Percentiles rank a stretch among this genome's conserved stretches.
phyloP scores from a whole-genome alignment of 352 stramenopile species.

The Globisporangium paddicum region DNA sequence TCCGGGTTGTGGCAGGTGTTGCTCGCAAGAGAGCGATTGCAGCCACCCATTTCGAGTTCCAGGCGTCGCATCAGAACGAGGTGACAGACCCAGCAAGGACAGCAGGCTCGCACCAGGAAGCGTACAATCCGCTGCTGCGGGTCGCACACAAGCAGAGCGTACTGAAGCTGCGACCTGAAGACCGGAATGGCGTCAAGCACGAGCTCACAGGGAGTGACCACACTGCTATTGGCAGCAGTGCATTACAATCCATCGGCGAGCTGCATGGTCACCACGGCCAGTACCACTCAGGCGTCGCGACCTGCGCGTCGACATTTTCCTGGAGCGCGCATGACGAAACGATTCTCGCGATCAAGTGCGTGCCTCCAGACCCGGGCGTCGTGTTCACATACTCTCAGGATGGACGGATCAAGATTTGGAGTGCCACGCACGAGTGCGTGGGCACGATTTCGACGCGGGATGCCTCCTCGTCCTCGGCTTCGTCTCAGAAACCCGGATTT shows the following conservation, averaged over 20 bases:
- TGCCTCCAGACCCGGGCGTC: conserved; percentile 29
- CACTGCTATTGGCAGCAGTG: background rate
- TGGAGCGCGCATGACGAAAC: conserved; percentile 40
- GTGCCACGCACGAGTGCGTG: conserved; percentile 27
- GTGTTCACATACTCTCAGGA: conserved; percentile 49
- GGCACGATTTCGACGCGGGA: conserved; percentile 42
- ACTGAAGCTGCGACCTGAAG: conserved; percentile 17
- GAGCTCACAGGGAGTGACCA: background rate
- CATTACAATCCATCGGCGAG: background rate
- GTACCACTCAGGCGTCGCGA: conserved; percentile 9
- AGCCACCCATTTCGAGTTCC: conserved; percentile 15
- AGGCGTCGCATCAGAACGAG: background rate
- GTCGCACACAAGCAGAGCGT: conserved; percentile 27
- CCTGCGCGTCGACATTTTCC: conserved; percentile 21
- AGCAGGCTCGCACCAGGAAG: background rate
- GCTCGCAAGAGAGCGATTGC: conserved; percentile 13
- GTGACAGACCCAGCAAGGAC: background rate
- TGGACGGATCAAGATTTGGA: conserved; percentile 46
- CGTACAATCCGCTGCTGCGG: conserved; percentile 25
- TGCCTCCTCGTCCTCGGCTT: background rate
- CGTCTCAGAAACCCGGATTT: background rate
- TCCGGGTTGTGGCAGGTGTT: conserved; percentile 13
- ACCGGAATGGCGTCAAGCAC: conserved; percentile 9
- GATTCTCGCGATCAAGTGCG: conserved; percentile 27
- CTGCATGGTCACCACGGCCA: background rate